These are phyloP conservation scores for Paxillus rubicundulus DNA, from an alignment of 768 basidiomycete species.

Conservation along the genomic window DNA sequence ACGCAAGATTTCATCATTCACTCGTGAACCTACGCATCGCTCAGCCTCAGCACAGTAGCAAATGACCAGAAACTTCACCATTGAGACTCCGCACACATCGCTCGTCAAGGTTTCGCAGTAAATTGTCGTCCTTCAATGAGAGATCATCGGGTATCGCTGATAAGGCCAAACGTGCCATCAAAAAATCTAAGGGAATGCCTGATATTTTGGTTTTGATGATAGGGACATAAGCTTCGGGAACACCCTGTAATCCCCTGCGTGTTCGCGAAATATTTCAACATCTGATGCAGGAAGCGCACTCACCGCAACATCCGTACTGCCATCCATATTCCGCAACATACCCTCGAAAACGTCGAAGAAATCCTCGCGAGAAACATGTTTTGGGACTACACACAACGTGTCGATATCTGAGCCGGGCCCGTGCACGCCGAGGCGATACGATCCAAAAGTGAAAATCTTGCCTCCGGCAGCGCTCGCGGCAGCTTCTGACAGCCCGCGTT, in stretches of 20 bases:
- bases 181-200: slow-evolving; percentile 91
- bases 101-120: slow-evolving; percentile 91
- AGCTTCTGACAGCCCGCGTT: slow-evolving; percentile 80
- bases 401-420: slow-evolving; percentile 96
- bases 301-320: slow-evolving; percentile 86
- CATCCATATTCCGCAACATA: slow-evolving; percentile 82
- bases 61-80: slow-evolving; percentile 43
- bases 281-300: slow-evolving; percentile 31
- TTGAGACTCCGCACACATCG: slow-evolving; percentile 92
- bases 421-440: slow-evolving; percentile 96
- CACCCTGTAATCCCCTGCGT: slow-evolving; percentile 55
- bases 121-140: slow-evolving; percentile 85
- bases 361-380: slow-evolving; percentile 93
- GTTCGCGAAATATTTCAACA: slow-evolving; percentile 1
- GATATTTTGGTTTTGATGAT: slow-evolving; percentile 89
- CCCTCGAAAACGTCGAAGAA: slow-evolving; percentile 91
- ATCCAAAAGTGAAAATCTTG: slow-evolving; percentile 99
- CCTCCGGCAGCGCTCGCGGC: slow-evolving; percentile 90
- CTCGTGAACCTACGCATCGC: slow-evolving; percentile 70
- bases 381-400: slow-evolving; percentile 96
- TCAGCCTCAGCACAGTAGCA: slow-evolving; percentile 10
- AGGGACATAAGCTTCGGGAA: slow-evolving; percentile 96
- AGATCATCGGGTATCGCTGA: slow-evolving; percentile 91
- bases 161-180: slow-evolving; percentile 86
- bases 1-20: slow-evolving; percentile 93